Conservation (phyloP, 2,329 filamentous ascomycete genomes). For the Colletotrichum karsti region DNA sequence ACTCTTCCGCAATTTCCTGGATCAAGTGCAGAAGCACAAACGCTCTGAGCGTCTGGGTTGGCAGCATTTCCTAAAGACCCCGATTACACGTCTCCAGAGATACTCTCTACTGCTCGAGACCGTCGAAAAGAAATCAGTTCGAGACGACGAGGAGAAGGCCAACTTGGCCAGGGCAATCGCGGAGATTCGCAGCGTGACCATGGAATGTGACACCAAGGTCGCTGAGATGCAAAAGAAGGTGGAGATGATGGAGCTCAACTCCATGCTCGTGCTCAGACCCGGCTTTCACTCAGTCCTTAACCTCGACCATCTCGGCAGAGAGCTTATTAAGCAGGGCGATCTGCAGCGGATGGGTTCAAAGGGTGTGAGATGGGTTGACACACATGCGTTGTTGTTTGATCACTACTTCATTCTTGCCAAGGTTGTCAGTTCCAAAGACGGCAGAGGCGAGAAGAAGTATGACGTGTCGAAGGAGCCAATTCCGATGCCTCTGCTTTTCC, state of each 20-base stretch:
- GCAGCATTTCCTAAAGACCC: slow-evolving; percentile 93
- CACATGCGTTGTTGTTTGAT: slow-evolving; percentile 92
- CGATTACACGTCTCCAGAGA: slow-evolving; percentile 90
- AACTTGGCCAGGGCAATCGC: slow-evolving; percentile 87
- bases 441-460: slow-evolving; percentile 81
- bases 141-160: slow-evolving; percentile 88
- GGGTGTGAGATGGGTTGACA: slow-evolving; percentile 92
- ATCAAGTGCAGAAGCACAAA: slow-evolving; percentile 80
- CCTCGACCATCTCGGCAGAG: slow-evolving; percentile 90
- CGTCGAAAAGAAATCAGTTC: slow-evolving; percentile 83
- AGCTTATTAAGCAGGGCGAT: slow-evolving; percentile 89
- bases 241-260: slow-evolving; percentile 82
- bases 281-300: slow-evolving; percentile 92
- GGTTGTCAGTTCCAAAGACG: slow-evolving; percentile 73
- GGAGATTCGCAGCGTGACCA: slow-evolving; percentile 88
- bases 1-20: slow-evolving; percentile 86
- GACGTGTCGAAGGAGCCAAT: slow-evolving; percentile 96
- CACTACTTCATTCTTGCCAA: slow-evolving; percentile 96
- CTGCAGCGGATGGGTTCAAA: slow-evolving; percentile 88
- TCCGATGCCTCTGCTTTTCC: slow-evolving; percentile 92
- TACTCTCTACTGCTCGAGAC: slow-evolving; percentile 86
- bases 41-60: slow-evolving; percentile 86
- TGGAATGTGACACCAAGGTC: slow-evolving; percentile 92
- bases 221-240: slow-evolving; percentile 94
- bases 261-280: slow-evolving; percentile 84